Conservation (phyloP, 2,329 filamentous ascomycete species). For the Colletotrichum salicis region DNA sequence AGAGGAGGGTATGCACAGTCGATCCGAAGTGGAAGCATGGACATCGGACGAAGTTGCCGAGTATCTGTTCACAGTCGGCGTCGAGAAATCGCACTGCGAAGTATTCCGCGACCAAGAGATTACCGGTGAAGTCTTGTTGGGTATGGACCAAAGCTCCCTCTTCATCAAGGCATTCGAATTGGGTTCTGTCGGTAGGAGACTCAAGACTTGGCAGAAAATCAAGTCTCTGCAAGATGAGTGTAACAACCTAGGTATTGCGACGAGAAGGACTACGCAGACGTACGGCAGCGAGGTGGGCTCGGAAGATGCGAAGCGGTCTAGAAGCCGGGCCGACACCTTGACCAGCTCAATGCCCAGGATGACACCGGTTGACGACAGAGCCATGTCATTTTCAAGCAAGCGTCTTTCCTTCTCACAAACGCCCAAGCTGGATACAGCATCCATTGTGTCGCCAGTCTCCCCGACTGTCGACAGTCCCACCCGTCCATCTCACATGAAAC, state of each 20-base stretch:
- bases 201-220: slow-evolving; percentile 98
- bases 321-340: slow-evolving; percentile 69
- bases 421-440: slow-evolving; percentile 59
- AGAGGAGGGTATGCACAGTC: slow-evolving; percentile 75
- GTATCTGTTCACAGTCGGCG: slow-evolving; percentile 84
- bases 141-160: slow-evolving; percentile 94
- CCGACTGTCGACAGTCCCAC: slow-evolving; percentile 58
- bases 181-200: slow-evolving; percentile 85
- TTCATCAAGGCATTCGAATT: slow-evolving; percentile 97
- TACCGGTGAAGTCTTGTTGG: slow-evolving; percentile 88
- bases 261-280: slow-evolving; percentile 64
- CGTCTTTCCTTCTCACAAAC: slow-evolving; percentile 62
- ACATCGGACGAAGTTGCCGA: slow-evolving; percentile 84
- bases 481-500: slow-evolving; percentile 62
- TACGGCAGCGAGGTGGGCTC: slow-evolving; percentile 70
- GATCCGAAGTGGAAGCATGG: slow-evolving; percentile 82
- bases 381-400: slow-evolving; percentile 58
- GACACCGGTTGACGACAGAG: slow-evolving; percentile 54
- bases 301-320: slow-evolving; percentile 60
- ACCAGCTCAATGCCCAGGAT: slow-evolving; percentile 58
- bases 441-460: slow-evolving; percentile 53
- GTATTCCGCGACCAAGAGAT: slow-evolving; percentile 98
- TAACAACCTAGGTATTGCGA: slow-evolving; percentile 58
- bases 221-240: slow-evolving; percentile 91
- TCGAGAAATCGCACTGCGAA: slow-evolving; percentile 90